These are phyloP conservation scores for Beta lomatogona DNA, from an alignment of 179 eudicot genomes.

Conservation along the genomic window DNA sequence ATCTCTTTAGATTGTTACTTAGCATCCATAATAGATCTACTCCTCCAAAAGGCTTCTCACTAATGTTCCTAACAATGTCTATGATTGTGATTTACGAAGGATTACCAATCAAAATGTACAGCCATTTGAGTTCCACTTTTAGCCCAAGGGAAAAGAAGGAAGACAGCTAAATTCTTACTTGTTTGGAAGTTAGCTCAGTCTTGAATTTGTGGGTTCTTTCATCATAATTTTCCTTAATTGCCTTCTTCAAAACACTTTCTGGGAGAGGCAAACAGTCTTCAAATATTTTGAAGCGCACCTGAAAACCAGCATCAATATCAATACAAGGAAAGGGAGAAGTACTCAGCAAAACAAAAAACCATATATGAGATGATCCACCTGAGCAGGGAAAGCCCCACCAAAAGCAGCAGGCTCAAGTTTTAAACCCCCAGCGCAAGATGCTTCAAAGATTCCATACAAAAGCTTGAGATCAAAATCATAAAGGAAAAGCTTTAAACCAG, in stretches of 20 bases:
- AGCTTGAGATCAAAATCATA: conserved; percentile 81
- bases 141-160: not conserved
- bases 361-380: conserved; percentile 45
- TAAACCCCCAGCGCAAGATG: conserved; percentile 80
- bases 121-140: not conserved
- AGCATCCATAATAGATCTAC: not conserved
- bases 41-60: not conserved
- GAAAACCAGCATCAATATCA: conserved; percentile 26
- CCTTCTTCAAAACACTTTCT: conserved; percentile 68
- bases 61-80: not conserved
- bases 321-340: conserved; percentile 2
- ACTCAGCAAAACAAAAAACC: conserved; percentile 7
- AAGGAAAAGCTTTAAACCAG: conserved; percentile 76
- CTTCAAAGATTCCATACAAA: conserved; percentile 75
- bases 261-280: conserved; percentile 71
- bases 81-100: not conserved
- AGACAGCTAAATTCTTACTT: conserved; percentile 41
- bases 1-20: no score
- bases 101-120: not conserved
- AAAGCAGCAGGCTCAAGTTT: conserved; percentile 89
- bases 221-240: conserved; percentile 66
- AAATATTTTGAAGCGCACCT: conserved; percentile 71
- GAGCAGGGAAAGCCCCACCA: conserved; percentile 82
- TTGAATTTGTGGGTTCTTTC: conserved; percentile 62
- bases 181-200: conserved; percentile 60